Base-by-base conservation (phyloP, 345 rosid species). In the Laguncularia racemosa region DNA sequence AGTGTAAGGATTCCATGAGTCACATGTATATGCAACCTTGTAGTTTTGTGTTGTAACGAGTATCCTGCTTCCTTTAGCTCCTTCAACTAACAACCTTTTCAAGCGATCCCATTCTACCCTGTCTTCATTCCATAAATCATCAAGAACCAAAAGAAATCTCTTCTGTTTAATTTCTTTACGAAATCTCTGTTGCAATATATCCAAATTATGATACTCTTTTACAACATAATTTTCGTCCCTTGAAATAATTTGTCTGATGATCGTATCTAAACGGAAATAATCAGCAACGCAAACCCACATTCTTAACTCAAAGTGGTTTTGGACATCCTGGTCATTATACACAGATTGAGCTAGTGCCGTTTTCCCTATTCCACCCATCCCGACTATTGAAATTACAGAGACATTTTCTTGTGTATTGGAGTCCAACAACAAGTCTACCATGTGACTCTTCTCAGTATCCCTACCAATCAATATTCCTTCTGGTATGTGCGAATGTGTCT, bases 231-330 rank as follows among this genome's bases (percentile, higher is more conserved):
- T 51, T 44, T 6, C 26, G 58, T 43, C 6, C 9, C 43, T 21
- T 1, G 10, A 28, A 1, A 71, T 12, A 15, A 67, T n/a, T n/a
- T 53, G 28, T 43, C 20, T 58, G 14, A 40, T 20, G 8, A 62
- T 23, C 53, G 50, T 20, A 9, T 17, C 15, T 16, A 56, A 46
- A 49, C 62, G 59, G 26, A 78, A 68, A 20, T 60, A 56, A 11
- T 54, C 65, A 19, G 70, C 67, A 20, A 68, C 67, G 63, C 67
- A 74, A 14, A 64, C 64, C 79, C 79, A 78, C 4, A 59, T 58
- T 60, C 9, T 68, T 12, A 44, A 13, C 6, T 74, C 14, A n/a
- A 65, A 74, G 23, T 10, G 26, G 8, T 26, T 13, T 12, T 50
- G 16, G 19, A 62, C 67, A 14, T 51, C 53, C 0, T 53, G 53